Base-by-base conservation (phyloP, 2,329 filamentous ascomycete species). In the Phaeosphaeriaceae sp. region DNA sequence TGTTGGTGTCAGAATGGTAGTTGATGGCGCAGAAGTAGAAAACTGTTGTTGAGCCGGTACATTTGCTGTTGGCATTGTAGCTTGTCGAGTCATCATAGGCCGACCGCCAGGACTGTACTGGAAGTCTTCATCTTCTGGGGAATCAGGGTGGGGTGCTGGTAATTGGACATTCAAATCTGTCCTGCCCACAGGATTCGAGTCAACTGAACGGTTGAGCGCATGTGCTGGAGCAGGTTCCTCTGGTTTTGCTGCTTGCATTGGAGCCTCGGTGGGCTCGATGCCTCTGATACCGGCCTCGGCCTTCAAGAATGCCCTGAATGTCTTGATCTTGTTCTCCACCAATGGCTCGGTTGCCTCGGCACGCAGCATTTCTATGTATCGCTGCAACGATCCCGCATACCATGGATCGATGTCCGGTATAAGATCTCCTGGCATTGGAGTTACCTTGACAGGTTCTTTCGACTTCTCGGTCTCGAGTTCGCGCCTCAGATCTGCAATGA, bases 341-440 rank as follows among this genome's bases (percentile, higher is more conserved):
- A 49, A 80, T 75, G 56, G 78, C 75, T 72, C 71, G 11, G 51
- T 58, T 28, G 82, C 79, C 66, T 87, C 85, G 53, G 81, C 80
- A 50, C 81, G 80, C 23, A 87, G 75, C 84, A 87, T 87, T 3
- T 78, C 76, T 28, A 85, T 81, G 65, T 83, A 87, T 44, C 85
- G 78, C 51, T 84, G 81, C 49, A 87, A 69, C 24, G 85, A 87
- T 1, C 84, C 83, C 63, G 81, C 83, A 63, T 82, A 86, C 83
- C 85, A 86, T 2, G 84, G 81, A 59, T 86, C 83, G n/a, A 87
- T 76, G 63, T 85, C 84, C 23, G 83, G 82, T 63, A 86, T 80
- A 52, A 78, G 57, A 55, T 78, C 75, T 23, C 64, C 63, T 47
- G 72, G 57, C 15, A 66, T 66, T 28, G 73, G 59, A n/a, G 69